Evolutionary conservation across 2,329 filamentous ascomycete species (phyloP), one percentile per base, ranked within the genome.

Genomic region (Trichoderma cornu-damae): DNA sequence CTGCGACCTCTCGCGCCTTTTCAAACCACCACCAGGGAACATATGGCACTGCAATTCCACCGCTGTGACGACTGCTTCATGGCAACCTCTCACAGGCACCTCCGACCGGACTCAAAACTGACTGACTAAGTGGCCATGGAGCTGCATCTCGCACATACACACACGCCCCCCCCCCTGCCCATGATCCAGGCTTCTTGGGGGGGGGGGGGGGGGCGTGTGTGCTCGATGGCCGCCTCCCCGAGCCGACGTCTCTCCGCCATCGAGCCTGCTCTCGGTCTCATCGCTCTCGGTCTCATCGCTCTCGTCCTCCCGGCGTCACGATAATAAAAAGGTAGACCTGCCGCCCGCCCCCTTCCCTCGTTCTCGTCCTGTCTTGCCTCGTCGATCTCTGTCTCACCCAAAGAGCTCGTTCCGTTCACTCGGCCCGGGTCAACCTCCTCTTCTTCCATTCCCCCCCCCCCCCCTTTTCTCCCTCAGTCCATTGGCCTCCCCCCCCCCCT

Each of bases 241-340:
- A 57, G 32, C 44, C 50, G 30, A 35, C 50, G 50, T 28, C 53
- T 49, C 53, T 57, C 53, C 53, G 47, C 52, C 42, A 47, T 55
- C 20, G 40, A 46, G 38, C 8, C n/a, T 54, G 26, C 24, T 47
- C 24, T 16, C 16, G 34, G 34, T 37, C 34, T 37, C 14, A n/a
- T 37, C 34, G 34, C 14, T 9, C 34, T n/a, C 16, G 34, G 14
- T 37, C 34, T 34, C n/a, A n/a, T n/a, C n/a, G 34, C 14, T 37
- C 34, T 11, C 34, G 34, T 37, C 34, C 34, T 37, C 34, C 57
- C 42, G 46, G 58, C 59, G 63, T 57, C 47, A 64, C 58, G 57
- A 61, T 59, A 65, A 65, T 66, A 65, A 65, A 55, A 65, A 64
- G 64, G 64, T 61, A 60, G 51, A 34, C 43, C 38, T 49, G 34